Evolutionary conservation across 352 stramenopile species (phyloP).

Genomic region (Phytophthora pinifolia): DNA sequence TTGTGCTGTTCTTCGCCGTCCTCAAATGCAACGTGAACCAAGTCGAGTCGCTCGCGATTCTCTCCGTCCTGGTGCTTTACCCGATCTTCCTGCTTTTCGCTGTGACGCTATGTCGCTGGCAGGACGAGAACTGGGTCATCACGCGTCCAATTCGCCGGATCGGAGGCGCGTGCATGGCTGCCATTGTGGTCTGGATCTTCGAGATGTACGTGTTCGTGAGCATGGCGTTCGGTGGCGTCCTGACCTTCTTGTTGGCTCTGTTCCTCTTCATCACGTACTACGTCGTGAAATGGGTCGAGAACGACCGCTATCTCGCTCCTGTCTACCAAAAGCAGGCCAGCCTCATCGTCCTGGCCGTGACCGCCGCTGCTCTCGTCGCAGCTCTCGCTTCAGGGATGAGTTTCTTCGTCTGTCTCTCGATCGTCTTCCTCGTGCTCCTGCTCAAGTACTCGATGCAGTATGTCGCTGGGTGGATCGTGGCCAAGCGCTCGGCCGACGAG

Average conservation of each 20-base stretch:
- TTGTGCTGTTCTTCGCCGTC: constrained; percentile 71
- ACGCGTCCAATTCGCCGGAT: constrained; percentile 45
- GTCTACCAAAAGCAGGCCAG: constrained; percentile 57
- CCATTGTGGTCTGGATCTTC: constrained; percentile 67
- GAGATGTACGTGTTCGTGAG: constrained; percentile 78
- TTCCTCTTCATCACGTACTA: constrained; percentile 81
- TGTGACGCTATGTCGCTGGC: constrained; percentile 77
- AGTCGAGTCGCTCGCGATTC: constrained; percentile 71
- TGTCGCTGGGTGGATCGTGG: constrained; percentile 63
- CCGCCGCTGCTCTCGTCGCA: constrained; percentile 38
- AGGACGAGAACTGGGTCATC: constrained; percentile 68
- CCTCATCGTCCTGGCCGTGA: constrained; percentile 40
- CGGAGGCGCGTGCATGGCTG: constrained; percentile 14
- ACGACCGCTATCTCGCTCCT: constrained; percentile 78
- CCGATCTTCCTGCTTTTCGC: constrained; percentile 74
- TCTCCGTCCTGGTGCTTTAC: constrained; percentile 80
- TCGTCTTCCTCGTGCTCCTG: constrained; percentile 81
- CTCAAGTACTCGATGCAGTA: constrained; percentile 73
- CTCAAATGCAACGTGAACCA: constrained; percentile 61
- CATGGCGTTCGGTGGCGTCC: constrained; percentile 48
- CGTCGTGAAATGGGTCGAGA: constrained; percentile 82
- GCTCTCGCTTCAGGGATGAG: constrained; percentile 52
- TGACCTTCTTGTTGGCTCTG: constrained; percentile 60
- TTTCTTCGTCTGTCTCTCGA: constrained; percentile 86
- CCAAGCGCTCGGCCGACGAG: constrained; percentile 41